Evolutionary conservation across 257 asterid genomes (phyloP).

Genomic region (Coffea canephora): DNA sequence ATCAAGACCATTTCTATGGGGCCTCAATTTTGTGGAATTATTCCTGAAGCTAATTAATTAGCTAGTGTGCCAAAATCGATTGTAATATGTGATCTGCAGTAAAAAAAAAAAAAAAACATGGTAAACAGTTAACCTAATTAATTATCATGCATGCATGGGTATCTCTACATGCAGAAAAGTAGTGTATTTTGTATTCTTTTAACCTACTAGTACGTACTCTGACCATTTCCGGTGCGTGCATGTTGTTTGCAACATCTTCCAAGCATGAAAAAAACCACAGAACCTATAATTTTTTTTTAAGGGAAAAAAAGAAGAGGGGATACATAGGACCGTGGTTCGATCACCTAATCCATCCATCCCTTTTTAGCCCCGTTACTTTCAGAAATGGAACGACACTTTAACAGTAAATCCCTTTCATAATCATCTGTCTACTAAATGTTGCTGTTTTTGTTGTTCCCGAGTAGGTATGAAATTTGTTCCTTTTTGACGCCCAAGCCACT

Average conservation of each 20-base stretch:
- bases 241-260: neutral
- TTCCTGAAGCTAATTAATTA: too few relatives aligned
- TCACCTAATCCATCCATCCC: neutral
- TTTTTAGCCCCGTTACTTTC: neutral
- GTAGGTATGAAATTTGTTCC: neutral
- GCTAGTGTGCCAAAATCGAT: neutral
- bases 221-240: neutral
- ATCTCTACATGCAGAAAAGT: too few relatives aligned
- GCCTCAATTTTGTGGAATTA: too few relatives aligned
- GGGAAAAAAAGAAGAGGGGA: too few relatives aligned
- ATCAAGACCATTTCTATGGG: neutral
- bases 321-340: too few relatives aligned
- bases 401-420: neutral
- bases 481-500: neutral
- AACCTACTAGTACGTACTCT: neutral
- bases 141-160: too few relatives aligned
- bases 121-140: too few relatives aligned
- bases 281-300: too few relatives aligned
- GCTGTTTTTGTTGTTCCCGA: neutral
- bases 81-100: too few relatives aligned
- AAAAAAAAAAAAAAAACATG: too few relatives aligned
- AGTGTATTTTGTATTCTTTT: neutral
- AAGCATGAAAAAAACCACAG: neutral
- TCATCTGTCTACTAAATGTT: neutral
- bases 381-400: too few relatives aligned